Base-by-base conservation (phyloP, 2,329 filamentous ascomycete species). In the Penicillium psychrosexuale region DNA sequence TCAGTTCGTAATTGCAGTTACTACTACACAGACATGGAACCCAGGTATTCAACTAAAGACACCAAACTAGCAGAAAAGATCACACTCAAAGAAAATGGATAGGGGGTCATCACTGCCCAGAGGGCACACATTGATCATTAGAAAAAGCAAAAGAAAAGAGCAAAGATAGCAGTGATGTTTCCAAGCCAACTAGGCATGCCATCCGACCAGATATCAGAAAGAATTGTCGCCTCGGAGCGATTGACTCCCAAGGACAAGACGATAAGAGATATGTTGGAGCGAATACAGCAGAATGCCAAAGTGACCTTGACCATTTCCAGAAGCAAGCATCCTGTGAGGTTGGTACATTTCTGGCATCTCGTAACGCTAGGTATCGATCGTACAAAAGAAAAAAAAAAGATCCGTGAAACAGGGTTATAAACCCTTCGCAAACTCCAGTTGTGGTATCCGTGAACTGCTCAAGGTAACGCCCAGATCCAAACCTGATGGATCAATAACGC, bases 391-490 rank as follows among this genome's bases (percentile, higher is more conserved):
- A 22, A 13, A 42, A 55, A 47, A 37, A 51, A 55, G 48, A 58
- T 56, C 59, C 61, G 48, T 15, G 55, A 59, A 55, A 49, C 55
- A 53, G 53, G 58, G 60, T 47, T 48, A 55, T 60, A 43, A 38
- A 56, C 60, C 59, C 53, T 57, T 50, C 27, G 37, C 17, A 58
- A 63, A 65, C 58, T 65, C 60, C 62, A 55, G 57, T 63, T 60
- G 58, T 63, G 51, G 58, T 42, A 47, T 46, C 50, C 44, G 50
- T 50, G 37, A 36, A 47, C 40, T 50, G 34, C 46, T 47, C 51
- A 36, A 43, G 48, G 44, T 43, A 46, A 51, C 22, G 39, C 51
- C 47, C 30, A 46, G 38, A 49, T 37, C 45, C 48, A 27, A 47
- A 40, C 17, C 15, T 8, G 34, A 48, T 30, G 34, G 40, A 57